Conservation (phyloP, 2,329 filamentous ascomycete genomes). For the Trichoderma atroviride region DNA sequence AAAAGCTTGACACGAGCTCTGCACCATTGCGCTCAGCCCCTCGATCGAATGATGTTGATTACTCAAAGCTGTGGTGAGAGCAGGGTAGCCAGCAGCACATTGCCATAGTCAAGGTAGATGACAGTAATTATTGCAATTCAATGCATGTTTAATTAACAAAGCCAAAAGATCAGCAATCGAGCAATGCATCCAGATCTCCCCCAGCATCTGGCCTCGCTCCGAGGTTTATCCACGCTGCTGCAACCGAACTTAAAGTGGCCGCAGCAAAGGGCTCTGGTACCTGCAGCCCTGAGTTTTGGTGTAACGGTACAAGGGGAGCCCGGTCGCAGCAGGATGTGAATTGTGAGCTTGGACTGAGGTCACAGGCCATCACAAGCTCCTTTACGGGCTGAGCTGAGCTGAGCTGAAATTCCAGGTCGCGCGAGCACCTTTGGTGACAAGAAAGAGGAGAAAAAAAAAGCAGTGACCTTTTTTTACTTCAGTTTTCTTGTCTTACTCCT, state of each 20-base stretch:
- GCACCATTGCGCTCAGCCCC: background rate
- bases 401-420: conserved; percentile 24
- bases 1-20: background rate
- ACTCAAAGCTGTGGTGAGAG: background rate
- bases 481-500: background rate
- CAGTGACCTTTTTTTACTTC: background rate
- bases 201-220: background rate
- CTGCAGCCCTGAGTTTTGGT: conserved; percentile 4
- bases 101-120: background rate
- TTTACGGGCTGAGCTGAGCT: conserved; percentile 26
- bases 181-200: background rate
- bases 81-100: background rate
- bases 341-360: conserved; percentile 20
- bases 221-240: background rate
- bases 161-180: background rate
- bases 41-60: background rate
- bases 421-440: background rate
- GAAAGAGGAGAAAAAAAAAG: background rate
- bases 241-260: background rate
- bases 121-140: background rate
- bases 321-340: background rate
- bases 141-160: background rate
- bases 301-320: background rate
- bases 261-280: background rate
- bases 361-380: conserved; percentile 8